phyloP scores from a whole-genome alignment of 805 yeast genomes.

The Yarrowia divulgata region DNA sequence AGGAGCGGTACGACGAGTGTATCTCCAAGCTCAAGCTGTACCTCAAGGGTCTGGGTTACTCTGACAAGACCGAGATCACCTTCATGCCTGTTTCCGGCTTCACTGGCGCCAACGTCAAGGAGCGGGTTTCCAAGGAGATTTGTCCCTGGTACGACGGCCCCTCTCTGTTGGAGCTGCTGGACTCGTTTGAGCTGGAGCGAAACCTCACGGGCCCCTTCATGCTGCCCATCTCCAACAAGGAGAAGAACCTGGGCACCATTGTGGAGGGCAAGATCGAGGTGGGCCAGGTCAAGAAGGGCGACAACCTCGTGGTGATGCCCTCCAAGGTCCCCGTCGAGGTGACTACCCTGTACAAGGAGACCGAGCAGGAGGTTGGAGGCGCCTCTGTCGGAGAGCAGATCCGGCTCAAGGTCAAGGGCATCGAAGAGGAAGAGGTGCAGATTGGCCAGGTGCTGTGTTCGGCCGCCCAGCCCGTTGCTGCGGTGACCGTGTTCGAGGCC shows the following conservation, averaged over 20 bases:
- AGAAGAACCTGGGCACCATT: slow-evolving; percentile 96
- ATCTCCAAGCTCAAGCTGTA: slow-evolving; percentile 77
- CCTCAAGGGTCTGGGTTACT: slow-evolving; percentile 84
- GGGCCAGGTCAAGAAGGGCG: slow-evolving; percentile 87
- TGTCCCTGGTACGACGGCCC: slow-evolving; percentile 98
- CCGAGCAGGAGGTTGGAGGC: slow-evolving; percentile 89
- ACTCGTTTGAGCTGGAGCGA: slow-evolving; percentile 80
- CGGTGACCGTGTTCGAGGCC: slow-evolving; percentile 90
- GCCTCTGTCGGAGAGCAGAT: slow-evolving; percentile 98
- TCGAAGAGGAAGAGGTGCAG: slow-evolving; percentile 95
- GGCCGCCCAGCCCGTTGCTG: slow-evolving; percentile 83
- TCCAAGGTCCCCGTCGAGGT: slow-evolving; percentile 85
- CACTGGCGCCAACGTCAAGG: slow-evolving; percentile 96
- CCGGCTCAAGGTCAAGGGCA: slow-evolving; percentile 88
- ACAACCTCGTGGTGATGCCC: slow-evolving; percentile 86
- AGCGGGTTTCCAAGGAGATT: slow-evolving; percentile 69
- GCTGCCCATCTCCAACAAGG: slow-evolving; percentile 93
- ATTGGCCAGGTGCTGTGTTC: slow-evolving; percentile 93
- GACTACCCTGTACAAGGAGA: slow-evolving; percentile 86
- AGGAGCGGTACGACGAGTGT: slow-evolving; percentile 96
- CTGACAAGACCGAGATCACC: slow-evolving; percentile 77
- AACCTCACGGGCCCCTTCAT: slow-evolving; percentile 93
- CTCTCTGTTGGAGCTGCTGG: slow-evolving; percentile 86
- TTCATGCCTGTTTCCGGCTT: slow-evolving; percentile 98
- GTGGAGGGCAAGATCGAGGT: slow-evolving; percentile 98